Base-by-base conservation (phyloP, 192 early-diverging fungal genomes). In the Thamnidium elegans region DNA sequence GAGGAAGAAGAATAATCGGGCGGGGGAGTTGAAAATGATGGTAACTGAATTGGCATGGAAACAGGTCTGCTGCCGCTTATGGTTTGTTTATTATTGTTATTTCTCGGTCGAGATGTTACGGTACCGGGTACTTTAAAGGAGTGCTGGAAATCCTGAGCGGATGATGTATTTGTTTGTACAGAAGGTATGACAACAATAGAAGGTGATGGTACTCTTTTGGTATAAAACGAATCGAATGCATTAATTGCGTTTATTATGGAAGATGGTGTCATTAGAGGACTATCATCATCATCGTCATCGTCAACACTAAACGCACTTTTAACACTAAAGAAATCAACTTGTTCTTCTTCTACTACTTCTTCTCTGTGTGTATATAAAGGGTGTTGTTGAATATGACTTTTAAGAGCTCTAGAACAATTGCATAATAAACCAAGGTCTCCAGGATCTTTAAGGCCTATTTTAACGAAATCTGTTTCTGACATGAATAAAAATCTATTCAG, bases 31-130 rank as follows among this genome's bases (percentile, higher is more conserved):
- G 19, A n/a, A 36, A 23, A 15, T 34, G 47, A 48, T 19, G 21
- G 47, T n/a, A 63, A 34, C n/a, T 63, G 50, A 17, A 48, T 23
- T 19, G 61, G 61, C 61, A 63, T 63, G 2, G 61, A 63, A 3
- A 63, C n/a, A 3, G 48, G 61, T 39, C 61, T 14, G 26, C 21
- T 58, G 36, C 9, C 21, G 20, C 17, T 15, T 20, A 50, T 36
- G 10, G 4, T 36, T 39, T 39, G 10, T 23, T 14, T 34, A 34
- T 21, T 50, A 50, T 19, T 63, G 23, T 23, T 19, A 13, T 63
- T 36, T 32, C 17, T 51, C 6, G 30, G 9, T 50, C 61, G 61
- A 48, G 60, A 46, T 15, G 50, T 20, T 14, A 48, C 47, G 4
- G 45, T 50, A 7, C 47, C 60, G 14, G 61, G 31, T 39, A 23